Conservation (phyloP, 371 early-diverging fungal genomes). For the Mycotypha africana region DNA sequence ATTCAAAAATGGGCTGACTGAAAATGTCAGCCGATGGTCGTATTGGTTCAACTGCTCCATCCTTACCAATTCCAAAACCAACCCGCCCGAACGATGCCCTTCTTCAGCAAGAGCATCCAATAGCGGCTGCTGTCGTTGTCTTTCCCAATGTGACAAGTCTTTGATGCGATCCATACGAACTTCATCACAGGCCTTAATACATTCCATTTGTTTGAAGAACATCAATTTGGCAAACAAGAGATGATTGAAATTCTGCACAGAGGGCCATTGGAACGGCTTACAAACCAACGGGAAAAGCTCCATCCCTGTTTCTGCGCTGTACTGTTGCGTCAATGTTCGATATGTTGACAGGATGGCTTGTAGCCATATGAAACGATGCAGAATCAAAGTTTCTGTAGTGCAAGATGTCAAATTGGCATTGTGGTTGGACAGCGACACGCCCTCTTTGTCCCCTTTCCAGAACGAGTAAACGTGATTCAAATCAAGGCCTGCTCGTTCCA, state of each 20-base stretch:
- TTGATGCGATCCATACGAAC: conserved; percentile 16
- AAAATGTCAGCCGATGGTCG: neutral
- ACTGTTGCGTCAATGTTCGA: conserved; percentile 6
- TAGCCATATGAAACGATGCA: conserved; percentile 4
- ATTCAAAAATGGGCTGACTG: neutral
- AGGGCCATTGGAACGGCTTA: conserved; percentile 19
- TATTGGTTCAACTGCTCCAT: neutral
- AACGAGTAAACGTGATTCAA: neutral
- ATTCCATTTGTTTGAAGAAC: conserved; percentile 35
- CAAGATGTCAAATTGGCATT: too few relatives aligned
- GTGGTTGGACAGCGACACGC: too few relatives aligned
- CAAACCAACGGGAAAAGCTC: conserved; percentile 19
- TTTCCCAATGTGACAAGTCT: conserved; percentile 11
- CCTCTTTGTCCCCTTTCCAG: neutral
- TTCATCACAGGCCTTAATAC: conserved; percentile 20
- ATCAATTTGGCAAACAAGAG: conserved; percentile 22
- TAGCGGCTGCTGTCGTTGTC: neutral
- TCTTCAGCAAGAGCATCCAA: too few relatives aligned
- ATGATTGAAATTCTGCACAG: conserved; percentile 10
- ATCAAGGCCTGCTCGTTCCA: neutral
- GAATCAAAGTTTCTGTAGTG: neutral
- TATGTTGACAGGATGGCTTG: conserved; percentile 12
- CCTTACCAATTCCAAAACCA: conserved; percentile 12
- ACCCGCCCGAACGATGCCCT: neutral
- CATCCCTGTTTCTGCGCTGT: conserved; percentile 1